These are phyloP conservation scores for Bremia lactucae DNA, from an alignment of 352 stramenopile genomes.

Conservation along the genomic window DNA sequence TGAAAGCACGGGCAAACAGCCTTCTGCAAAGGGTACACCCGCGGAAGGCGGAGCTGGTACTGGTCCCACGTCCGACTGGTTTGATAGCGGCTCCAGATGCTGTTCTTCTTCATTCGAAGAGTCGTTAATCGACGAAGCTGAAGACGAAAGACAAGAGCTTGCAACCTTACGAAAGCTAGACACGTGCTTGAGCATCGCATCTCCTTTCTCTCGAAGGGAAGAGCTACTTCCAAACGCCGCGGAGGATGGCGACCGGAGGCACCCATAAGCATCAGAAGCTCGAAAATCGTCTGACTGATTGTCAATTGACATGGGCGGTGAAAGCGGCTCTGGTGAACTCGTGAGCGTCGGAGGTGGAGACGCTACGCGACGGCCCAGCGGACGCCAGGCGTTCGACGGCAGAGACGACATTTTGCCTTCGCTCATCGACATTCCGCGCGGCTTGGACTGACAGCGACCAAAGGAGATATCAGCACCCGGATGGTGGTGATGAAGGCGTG, in stretches of 20 bases:
- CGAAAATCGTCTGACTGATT: slow-evolving; percentile 21
- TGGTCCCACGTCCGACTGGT: slow-evolving; percentile 6
- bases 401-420: slow-evolving; percentile 24
- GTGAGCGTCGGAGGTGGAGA: slow-evolving; percentile 19
- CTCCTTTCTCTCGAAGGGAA: slow-evolving; percentile 3
- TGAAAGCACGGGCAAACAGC: slow-evolving; percentile 35
- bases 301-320: slow-evolving; percentile 9
- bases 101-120: slow-evolving; percentile 37
- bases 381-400: slow-evolving; percentile 29
- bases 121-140: slow-evolving; percentile 42
- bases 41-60: slow-evolving; percentile 15
- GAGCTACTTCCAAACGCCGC: slow-evolving; percentile 26
- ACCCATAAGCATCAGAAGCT: slow-evolving; percentile 7
- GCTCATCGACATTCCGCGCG: slow-evolving; percentile 33
- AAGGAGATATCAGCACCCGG: background rate
- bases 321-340: slow-evolving; percentile 9
- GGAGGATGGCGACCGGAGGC: slow-evolving; percentile 9
- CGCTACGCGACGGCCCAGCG: slow-evolving; percentile 33
- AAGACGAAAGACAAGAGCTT: slow-evolving; percentile 38
- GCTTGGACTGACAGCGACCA: slow-evolving; percentile 10
- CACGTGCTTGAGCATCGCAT: slow-evolving; percentile 18
- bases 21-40: slow-evolving; percentile 36
- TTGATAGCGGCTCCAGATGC: slow-evolving; percentile 16
- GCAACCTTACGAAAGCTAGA: slow-evolving; percentile 37
- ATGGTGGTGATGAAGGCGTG: slow-evolving; percentile 2